These are phyloP conservation scores for Neoboletus magnificus DNA, from an alignment of 768 basidiomycete genomes.

Conservation along the genomic window DNA sequence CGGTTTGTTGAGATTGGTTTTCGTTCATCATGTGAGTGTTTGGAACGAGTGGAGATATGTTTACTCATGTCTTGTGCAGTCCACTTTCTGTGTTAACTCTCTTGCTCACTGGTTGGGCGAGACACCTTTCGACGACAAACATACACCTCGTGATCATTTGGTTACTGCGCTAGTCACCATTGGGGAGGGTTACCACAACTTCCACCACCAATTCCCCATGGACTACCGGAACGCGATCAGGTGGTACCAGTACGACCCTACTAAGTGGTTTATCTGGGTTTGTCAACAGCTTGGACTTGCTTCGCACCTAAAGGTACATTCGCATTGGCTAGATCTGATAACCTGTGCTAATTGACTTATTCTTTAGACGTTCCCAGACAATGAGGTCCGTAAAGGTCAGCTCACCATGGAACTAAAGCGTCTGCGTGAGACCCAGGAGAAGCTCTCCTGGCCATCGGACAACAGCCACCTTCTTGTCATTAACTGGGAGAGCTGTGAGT, in stretches of 20 bases:
- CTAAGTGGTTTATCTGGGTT: constrained; percentile 80
- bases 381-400: constrained; percentile 81
- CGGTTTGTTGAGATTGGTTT: constrained; percentile 69
- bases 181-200: constrained; percentile 98
- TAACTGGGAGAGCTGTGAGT: constrained; percentile 82
- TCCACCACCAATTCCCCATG: constrained; percentile 97
- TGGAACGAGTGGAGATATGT: background rate
- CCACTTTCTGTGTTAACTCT: constrained; percentile 96
- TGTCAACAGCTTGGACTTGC: constrained; percentile 49
- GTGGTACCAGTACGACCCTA: constrained; percentile 89
- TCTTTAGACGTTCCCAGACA: constrained; percentile 54
- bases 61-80: constrained; percentile 42
- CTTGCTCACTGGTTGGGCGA: constrained; percentile 96
- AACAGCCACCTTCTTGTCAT: constrained; percentile 75
- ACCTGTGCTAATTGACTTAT: background rate
- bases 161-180: constrained; percentile 88
- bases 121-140: constrained; percentile 91
- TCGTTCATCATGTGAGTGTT: constrained; percentile 80
- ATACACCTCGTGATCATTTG: constrained; percentile 86
- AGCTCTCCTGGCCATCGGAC: constrained; percentile 75
- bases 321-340: background rate
- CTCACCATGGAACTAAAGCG: constrained; percentile 93
- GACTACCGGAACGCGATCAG: constrained; percentile 96
- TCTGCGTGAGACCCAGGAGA: constrained; percentile 73
- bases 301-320: constrained; percentile 50